Evolutionary conservation across 2,329 filamentous ascomycete species (phyloP), one percentile per base, ranked within the genome.

Genomic region (Lachnellula hyalina): DNA sequence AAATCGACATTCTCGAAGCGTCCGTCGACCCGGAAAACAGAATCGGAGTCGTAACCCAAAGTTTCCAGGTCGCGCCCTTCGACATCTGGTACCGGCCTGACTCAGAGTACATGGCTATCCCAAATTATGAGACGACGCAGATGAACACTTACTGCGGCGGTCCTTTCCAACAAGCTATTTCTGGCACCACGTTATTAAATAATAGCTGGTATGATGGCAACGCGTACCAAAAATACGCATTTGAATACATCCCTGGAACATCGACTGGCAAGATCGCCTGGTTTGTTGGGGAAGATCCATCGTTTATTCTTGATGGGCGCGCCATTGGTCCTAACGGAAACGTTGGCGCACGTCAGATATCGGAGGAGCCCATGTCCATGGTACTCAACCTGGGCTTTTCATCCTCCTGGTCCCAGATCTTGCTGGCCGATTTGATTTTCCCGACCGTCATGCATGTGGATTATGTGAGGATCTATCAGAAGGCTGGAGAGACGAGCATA

Each of bases 1-100:
- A 89, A 72, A 85, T 89, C 56, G 86, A 89, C 75, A 84, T 83
- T 19, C 73, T 89, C 25, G 85, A 89, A 75, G 85, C 80, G 11
- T 74, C 73, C 42, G 75, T 73, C 5, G 74, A 75, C 38, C 62
- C 62, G 1, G 63, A 56, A 44, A 67, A 67, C 41, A 57, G 56
- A 4, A 65, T 68, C 70, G 75, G 68, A 62, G 67, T 63, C 38
- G 65, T 71, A 56, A 74, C 60, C 55, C 70, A 72, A 46, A 68
- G 67, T 51, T 63, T 64, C n/a, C 70, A 72, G 54, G 64, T 72
- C 8, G 70, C 70, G 2, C 70, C 70, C 1, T 72, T 72, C 40
- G 70, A 72, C 47, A 72, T 64, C 25, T 78, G 72, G 62, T 81
- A 74, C 57, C 75, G 77, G 35, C 78, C 79, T 2, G 75, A 82